Conservation (phyloP, 2,329 filamentous ascomycete genomes). For the Colletotrichum caudatum region DNA sequence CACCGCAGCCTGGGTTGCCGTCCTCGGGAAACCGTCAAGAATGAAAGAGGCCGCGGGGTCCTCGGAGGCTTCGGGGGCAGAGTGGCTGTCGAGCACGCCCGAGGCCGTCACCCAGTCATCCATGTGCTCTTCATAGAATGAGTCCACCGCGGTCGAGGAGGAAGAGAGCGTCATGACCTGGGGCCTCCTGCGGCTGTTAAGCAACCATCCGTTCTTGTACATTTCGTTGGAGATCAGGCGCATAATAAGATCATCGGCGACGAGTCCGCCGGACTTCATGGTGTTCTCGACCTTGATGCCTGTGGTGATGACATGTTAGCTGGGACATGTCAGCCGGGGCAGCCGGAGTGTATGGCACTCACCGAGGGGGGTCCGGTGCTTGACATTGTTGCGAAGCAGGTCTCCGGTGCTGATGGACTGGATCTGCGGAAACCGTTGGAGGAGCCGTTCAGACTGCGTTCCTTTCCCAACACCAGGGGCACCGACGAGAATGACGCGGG, state of each 20-base stretch:
- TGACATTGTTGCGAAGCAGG: conserved; percentile 91
- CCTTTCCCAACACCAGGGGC: conserved; percentile 98
- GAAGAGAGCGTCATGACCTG: conserved; percentile 66
- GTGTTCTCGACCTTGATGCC: conserved; percentile 90
- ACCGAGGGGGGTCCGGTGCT: conserved; percentile 88
- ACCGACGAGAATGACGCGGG: conserved; percentile 93
- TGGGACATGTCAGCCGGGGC: not conserved
- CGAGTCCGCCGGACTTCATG: conserved; percentile 90
- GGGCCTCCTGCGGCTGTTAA: conserved; percentile 54
- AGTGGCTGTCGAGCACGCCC: conserved; percentile 53
- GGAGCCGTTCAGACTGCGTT: conserved; percentile 90
- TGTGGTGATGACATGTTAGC: conserved; percentile 51
- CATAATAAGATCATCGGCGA: conserved; percentile 91
- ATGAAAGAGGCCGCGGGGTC: conserved; percentile 89
- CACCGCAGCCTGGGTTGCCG: conserved; percentile 79
- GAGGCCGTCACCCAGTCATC: conserved; percentile 58
- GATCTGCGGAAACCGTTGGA: conserved; percentile 88
- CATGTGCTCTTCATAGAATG: conserved; percentile 47
- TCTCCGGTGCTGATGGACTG: conserved; percentile 95
- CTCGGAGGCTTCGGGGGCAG: conserved; percentile 66
- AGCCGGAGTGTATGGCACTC: conserved; percentile 47
- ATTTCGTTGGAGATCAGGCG: conserved; percentile 93
- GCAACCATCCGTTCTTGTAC: conserved; percentile 85
- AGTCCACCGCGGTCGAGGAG: conserved; percentile 52
- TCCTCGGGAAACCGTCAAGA: conserved; percentile 95